phyloP scores from a whole-genome alignment of 2,329 filamentous ascomycete genomes.

The Rugonectria rugulosa region DNA sequence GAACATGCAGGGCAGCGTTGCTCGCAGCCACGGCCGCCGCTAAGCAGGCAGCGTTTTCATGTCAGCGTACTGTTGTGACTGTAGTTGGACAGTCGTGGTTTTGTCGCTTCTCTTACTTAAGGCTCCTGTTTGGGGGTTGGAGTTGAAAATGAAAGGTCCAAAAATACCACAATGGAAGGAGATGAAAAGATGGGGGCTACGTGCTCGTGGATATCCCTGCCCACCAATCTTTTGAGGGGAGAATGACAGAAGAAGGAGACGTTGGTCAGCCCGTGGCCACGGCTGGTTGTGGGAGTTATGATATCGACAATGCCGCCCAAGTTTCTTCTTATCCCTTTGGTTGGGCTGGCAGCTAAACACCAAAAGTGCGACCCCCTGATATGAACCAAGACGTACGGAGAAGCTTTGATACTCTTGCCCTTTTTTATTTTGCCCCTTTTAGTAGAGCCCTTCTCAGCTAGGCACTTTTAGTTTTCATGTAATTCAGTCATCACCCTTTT shows the following conservation, averaged over 20 bases:
- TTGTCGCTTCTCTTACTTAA: slow-evolving; percentile 38
- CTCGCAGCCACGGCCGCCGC: slow-evolving; percentile 91
- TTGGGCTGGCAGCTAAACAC: slow-evolving; percentile 33
- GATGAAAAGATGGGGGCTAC: slow-evolving; percentile 27
- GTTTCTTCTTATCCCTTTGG: slow-evolving; percentile 32
- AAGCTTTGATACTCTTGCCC: slow-evolving; percentile 48
- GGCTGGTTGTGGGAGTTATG: slow-evolving; percentile 34
- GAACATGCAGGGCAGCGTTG: slow-evolving; percentile 86
- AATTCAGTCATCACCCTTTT: slow-evolving; percentile 51
- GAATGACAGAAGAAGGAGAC: slow-evolving; percentile 20
- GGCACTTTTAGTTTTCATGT: slow-evolving; percentile 55
- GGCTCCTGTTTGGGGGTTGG: slow-evolving; percentile 43
- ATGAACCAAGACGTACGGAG: slow-evolving; percentile 39
- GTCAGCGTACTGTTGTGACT: slow-evolving; percentile 35
- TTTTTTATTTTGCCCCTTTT: slow-evolving; percentile 45
- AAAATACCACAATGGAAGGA: slow-evolving; percentile 41
- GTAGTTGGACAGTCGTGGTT: slow-evolving; percentile 39
- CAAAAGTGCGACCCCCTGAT: slow-evolving; percentile 31
- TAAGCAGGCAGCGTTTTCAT: slow-evolving; percentile 56
- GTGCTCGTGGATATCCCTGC: slow-evolving; percentile 43
- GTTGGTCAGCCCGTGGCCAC: slow-evolving; percentile 29
- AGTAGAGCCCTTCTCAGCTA: slow-evolving; percentile 45
- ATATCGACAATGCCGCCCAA: slow-evolving; percentile 32
- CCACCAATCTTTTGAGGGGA: slow-evolving; percentile 29
- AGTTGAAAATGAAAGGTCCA: slow-evolving; percentile 45